Conservation (phyloP, 768 basidiomycete species). For the Calocera cornea region DNA sequence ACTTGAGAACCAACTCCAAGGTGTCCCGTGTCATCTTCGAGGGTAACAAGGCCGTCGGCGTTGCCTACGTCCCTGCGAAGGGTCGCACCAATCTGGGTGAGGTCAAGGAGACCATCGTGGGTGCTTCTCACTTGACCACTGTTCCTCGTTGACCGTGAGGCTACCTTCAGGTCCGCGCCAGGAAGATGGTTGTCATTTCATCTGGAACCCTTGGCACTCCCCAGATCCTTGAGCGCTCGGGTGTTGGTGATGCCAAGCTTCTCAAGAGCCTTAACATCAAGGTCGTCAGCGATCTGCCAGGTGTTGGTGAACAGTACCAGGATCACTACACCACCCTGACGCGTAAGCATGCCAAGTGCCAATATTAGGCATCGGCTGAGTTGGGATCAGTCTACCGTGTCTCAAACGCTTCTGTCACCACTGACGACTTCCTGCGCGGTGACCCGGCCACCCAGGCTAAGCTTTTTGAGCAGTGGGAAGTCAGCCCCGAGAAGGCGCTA, state of each 20-base stretch:
- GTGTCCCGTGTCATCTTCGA: conserved; percentile 60
- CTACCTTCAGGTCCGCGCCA: conserved; percentile 33
- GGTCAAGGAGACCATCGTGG: conserved; percentile 44
- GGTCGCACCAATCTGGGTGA: conserved; percentile 42
- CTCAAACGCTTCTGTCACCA: conserved; percentile 46
- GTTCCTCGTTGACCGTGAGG: conserved; percentile 1
- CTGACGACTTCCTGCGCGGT: conserved; percentile 59
- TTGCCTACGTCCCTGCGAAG: conserved; percentile 51
- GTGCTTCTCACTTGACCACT: background rate
- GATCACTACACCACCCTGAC: conserved; percentile 62
- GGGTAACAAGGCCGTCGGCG: conserved; percentile 55
- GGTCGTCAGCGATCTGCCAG: conserved; percentile 54
- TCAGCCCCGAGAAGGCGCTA: conserved; percentile 51
- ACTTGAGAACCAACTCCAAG: conserved; percentile 51
- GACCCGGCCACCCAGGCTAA: conserved; percentile 34
- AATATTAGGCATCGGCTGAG: conserved; percentile 6
- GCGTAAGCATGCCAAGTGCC: conserved; percentile 26
- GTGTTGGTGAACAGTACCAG: conserved; percentile 61
- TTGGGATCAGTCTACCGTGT: conserved; percentile 44
- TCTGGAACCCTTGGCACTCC: conserved; percentile 57
- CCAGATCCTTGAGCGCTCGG: conserved; percentile 59
- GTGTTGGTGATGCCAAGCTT: conserved; percentile 43
- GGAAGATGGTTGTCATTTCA: conserved; percentile 53
- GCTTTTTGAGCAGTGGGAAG: conserved; percentile 52
- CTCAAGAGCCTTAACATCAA: conserved; percentile 42